Evolutionary conservation across 225 moss, liverwort and hornwort species (phyloP).

Genomic region (Marchantia paleacea): DNA sequence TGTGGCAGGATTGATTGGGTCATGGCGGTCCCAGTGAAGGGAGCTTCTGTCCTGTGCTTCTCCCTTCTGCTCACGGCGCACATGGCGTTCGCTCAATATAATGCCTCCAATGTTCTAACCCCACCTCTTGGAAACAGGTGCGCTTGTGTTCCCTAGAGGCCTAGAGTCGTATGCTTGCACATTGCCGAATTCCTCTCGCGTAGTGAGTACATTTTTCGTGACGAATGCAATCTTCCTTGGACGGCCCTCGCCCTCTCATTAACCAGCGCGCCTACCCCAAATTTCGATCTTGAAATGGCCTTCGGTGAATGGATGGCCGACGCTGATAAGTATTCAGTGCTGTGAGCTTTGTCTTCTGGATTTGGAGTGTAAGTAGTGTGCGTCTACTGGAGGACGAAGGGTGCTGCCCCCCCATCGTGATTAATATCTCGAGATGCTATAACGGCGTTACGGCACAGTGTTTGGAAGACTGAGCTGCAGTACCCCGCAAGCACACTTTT

Average conservation of each 20-base stretch:
- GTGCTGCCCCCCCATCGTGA: no score
- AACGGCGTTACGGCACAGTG: no score
- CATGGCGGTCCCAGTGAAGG: background rate
- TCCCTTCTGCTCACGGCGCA: constrained; percentile 9
- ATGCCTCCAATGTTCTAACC: background rate
- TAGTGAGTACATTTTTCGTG: background rate
- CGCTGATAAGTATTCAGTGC: no score
- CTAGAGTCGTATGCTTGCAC: background rate
- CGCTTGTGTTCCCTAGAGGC: background rate
- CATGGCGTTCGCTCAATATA: constrained; percentile 3
- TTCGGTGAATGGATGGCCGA: background rate
- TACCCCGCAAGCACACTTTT: background rate
- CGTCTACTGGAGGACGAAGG: no score
- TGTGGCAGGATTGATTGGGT: background rate
- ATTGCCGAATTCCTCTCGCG: no score
- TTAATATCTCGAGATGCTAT: no score
- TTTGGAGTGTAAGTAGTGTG: no score
- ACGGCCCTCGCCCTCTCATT: no score
- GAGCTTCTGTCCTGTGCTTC: background rate
- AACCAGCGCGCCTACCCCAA: no score
- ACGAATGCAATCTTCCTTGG: no score
- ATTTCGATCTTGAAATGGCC: background rate
- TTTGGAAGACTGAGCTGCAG: background rate
- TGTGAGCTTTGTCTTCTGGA: no score
- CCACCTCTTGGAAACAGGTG: constrained; percentile 43